Conservation (phyloP, 352 stramenopile genomes). For the Phytophthora parvispora region DNA sequence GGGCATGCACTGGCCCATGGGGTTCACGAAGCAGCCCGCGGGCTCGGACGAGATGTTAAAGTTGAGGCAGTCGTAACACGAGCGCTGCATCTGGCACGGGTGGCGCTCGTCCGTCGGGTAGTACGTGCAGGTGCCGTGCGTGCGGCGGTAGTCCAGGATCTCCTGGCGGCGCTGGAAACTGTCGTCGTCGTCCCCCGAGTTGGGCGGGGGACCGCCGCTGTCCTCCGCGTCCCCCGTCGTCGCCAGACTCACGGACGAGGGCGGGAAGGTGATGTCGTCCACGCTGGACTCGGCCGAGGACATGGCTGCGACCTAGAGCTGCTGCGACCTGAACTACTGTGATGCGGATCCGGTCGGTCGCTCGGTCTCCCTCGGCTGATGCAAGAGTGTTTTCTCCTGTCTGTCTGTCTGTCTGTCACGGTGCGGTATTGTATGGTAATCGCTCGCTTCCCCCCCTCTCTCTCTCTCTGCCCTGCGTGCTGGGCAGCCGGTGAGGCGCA, state of each 20-base stretch:
- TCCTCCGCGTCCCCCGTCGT: not conserved
- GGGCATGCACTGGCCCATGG: slow-evolving; percentile 24
- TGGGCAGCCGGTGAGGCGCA: not conserved
- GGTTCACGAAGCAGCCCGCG: slow-evolving; percentile 49
- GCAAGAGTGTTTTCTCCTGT: too few species aligned
- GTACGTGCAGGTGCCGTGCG: slow-evolving; percentile 47
- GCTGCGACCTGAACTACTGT: too few species aligned
- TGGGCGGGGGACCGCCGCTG: slow-evolving; percentile 1
- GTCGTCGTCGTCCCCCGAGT: slow-evolving; percentile 5
- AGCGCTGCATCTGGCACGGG: slow-evolving; percentile 48
- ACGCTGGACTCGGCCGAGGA: slow-evolving; percentile 28
- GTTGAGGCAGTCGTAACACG: slow-evolving; percentile 66
- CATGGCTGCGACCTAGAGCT: slow-evolving; percentile 22
- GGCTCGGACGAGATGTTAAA: slow-evolving; percentile 47
- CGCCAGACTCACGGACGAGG: slow-evolving; percentile 17
- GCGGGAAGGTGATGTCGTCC: slow-evolving; percentile 40
- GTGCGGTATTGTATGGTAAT: slow-evolving; percentile 5
- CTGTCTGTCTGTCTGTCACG: not conserved
- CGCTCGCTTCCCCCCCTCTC: not conserved
- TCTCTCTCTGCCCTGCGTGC: slow-evolving; percentile 12
- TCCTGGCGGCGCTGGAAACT: not conserved
- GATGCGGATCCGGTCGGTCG: not conserved
- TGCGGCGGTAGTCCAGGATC: slow-evolving; percentile 27
- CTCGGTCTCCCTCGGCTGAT: slow-evolving; percentile 3
- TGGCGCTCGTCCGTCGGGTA: slow-evolving; percentile 51